Evolutionary conservation across 2,329 filamentous ascomycete species (phyloP), one percentile per base, ranked within the genome.

Genomic region (Alternaria panax): DNA sequence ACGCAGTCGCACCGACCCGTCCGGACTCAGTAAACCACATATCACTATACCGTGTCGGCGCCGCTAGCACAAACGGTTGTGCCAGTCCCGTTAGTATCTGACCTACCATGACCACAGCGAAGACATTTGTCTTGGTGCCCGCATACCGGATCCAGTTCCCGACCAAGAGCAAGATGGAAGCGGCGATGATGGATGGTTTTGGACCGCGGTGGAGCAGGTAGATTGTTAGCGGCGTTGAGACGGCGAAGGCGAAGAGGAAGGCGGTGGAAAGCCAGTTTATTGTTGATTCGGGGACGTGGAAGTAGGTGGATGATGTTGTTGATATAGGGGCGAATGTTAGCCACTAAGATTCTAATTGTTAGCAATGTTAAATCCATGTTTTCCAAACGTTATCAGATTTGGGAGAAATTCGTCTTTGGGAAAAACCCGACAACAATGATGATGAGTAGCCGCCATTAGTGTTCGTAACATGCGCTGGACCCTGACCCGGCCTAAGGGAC

Each of bases 101-200:
- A 5, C 94, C 94, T 68, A 96, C 89, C 90, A 98, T 92, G 62
- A 92, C 89, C 43, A 91, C 84, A 41, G 88, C 88, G 72, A 91
- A 96, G 66, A 83, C 84, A 50, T 78, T 79, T 42, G 80, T 82
- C 60, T 71, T 82, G 60, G 81, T 88, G 55, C 92, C 92, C 2
- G 86, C 92, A 81, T 92, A 96, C 53, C 93, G 90, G 67, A 98
- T 85, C 93, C 95, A 97, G 80, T 96, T 97, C 1, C 95, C 95
- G 1, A 89, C 69, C 5, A 98, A 84, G 20, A 94, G 83, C 34
- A 98, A 85, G 0, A 87, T 80, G 14, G 92, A 90, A 1, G 93
- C 85, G 24, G 83, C 83, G 59, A 96, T 82, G 72, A 97, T 92
- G 54, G 92, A 89, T 30, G 85, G 83, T 77, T 91, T 93, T 2